phyloP scores from a whole-genome alignment of 2,329 filamentous ascomycete genomes.

The Colletotrichum chrysophilum region DNA sequence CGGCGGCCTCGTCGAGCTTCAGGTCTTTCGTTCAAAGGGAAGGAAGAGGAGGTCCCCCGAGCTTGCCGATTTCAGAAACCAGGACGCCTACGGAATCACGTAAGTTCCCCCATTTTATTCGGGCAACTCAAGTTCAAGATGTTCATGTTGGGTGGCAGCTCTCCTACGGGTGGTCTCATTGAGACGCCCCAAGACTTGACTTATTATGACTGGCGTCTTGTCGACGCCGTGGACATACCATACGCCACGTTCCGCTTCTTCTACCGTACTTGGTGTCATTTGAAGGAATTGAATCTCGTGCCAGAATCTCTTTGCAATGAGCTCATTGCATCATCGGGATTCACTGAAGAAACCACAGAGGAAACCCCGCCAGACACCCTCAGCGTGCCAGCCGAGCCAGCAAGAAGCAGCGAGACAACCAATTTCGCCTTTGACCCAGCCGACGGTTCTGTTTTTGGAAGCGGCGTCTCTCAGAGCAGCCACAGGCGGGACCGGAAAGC shows the following conservation, averaged over 20 bases:
- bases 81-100: constrained; percentile 58
- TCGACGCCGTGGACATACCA: constrained; percentile 56
- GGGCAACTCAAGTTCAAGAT: not conserved
- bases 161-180: constrained; percentile 57
- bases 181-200: constrained; percentile 54
- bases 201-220: constrained; percentile 58
- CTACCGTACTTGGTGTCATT: constrained; percentile 57
- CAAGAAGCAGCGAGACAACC: not conserved
- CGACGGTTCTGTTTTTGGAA: not conserved
- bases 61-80: constrained; percentile 48
- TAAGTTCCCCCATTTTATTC: constrained; percentile 36
- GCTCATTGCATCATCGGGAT: not conserved
- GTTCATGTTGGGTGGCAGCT: constrained; percentile 38
- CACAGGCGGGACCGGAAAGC: not conserved
- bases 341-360: not conserved
- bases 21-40: constrained; percentile 56
- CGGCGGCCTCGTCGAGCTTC: constrained; percentile 61
- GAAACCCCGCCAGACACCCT: not conserved
- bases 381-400: not conserved
- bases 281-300: constrained; percentile 54
- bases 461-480: not conserved
- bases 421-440: not conserved
- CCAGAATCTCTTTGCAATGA: constrained; percentile 28
- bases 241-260: constrained; percentile 61
- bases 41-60: constrained; percentile 47